These are phyloP conservation scores for Myrica gale DNA, from an alignment of 306 rosid genomes.

Conservation along the genomic window DNA sequence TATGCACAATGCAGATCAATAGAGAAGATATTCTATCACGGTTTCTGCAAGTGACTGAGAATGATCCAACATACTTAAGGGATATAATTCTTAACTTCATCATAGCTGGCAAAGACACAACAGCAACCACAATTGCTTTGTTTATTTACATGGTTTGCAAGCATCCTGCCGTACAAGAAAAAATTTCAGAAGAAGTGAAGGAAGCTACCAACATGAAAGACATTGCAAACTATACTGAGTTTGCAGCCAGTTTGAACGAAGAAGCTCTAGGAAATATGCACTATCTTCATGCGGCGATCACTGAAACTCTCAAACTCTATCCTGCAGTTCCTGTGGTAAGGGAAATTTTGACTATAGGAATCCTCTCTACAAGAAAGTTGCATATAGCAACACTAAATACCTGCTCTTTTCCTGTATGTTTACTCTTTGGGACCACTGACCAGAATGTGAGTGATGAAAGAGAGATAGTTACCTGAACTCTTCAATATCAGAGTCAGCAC, in stretches of 20 bases:
- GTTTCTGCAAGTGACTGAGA: slow-evolving; percentile 47
- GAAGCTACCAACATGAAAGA: slow-evolving; percentile 37
- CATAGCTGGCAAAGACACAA: slow-evolving; percentile 77
- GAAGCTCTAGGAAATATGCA: slow-evolving; percentile 66
- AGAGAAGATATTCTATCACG: slow-evolving; percentile 67
- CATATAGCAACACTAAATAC: background rate
- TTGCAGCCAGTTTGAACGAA: slow-evolving; percentile 43
- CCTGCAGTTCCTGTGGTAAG: slow-evolving; percentile 85
- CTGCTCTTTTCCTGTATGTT: background rate
- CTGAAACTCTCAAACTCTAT: slow-evolving; percentile 79
- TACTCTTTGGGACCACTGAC: background rate
- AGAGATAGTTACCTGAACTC: background rate
- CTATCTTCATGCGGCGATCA: slow-evolving; percentile 70
- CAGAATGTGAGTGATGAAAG: background rate
- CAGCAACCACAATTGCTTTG: slow-evolving; percentile 72
- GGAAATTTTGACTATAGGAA: background rate
- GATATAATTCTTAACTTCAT: slow-evolving; percentile 67
- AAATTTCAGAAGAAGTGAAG: slow-evolving; percentile 58
- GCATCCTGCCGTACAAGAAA: slow-evolving; percentile 62
- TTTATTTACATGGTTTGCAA: slow-evolving; percentile 67
- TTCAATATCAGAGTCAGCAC: slow-evolving; percentile 9
- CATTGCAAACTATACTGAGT: slow-evolving; percentile 41
- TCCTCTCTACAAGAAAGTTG: background rate
- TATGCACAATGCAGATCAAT: slow-evolving; percentile 38
- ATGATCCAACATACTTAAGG: slow-evolving; percentile 44